A percentile compares a stretch with the other conserved stretches of the same genome.
Conservation (phyloP, 1,284 basidiomycete species). For the Boletus coffeatus region DNA sequence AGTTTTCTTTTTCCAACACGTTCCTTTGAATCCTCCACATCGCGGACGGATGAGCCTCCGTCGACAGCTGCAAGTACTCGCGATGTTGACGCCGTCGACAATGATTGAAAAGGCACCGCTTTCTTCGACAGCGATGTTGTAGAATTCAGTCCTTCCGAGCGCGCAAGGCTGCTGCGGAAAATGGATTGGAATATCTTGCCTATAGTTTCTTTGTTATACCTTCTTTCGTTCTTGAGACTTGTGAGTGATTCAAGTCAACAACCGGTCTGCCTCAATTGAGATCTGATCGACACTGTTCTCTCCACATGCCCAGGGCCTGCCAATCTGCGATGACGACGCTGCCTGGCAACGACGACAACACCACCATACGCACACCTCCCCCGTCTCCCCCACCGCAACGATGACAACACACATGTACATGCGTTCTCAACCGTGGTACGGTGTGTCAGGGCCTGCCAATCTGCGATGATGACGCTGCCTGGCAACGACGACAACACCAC, state of each 20-base stretch:
- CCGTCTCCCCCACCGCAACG: too few relatives aligned
- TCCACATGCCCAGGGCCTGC: neutral
- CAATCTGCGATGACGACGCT: too few relatives aligned
- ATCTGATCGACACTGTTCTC: neutral
- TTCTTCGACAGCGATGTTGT: neutral
- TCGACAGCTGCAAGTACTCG: constrained; percentile 11
- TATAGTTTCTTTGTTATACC: constrained; percentile 51
- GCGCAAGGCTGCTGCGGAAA: constrained; percentile 39
- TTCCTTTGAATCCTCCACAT: neutral
- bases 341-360: too few relatives aligned
- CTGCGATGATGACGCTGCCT: too few relatives aligned
- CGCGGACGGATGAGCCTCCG: constrained; percentile 8
- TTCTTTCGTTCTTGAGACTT: constrained; percentile 51
- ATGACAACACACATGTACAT: too few relatives aligned
- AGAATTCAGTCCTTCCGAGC: constrained; percentile 27
- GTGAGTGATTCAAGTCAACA: constrained; percentile 30
- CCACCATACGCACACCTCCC: too few relatives aligned
- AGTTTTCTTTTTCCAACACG: neutral
- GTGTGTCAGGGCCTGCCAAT: too few relatives aligned
- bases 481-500: too few relatives aligned
- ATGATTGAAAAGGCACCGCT: constrained; percentile 17
- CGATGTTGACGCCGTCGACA: constrained; percentile 8
- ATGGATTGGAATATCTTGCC: constrained; percentile 47
- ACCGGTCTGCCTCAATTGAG: neutral
- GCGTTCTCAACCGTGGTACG: too few relatives aligned